Percentiles rank a stretch among this genome's conserved stretches.
Conservation (phyloP, 192 early-diverging fungal species). For the Mortierella antarctica region DNA sequence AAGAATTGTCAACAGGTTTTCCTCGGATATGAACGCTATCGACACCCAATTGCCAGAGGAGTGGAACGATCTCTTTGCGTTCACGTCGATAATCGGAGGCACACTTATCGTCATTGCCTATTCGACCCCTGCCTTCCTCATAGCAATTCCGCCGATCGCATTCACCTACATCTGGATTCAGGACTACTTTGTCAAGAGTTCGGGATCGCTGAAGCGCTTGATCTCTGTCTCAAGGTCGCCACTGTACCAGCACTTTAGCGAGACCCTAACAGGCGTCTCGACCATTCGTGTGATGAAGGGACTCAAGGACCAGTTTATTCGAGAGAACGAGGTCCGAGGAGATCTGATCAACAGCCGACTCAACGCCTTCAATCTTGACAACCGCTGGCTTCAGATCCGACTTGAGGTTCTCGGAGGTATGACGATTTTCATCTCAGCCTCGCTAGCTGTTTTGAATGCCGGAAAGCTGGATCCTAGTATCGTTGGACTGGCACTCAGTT, state of each 20-base stretch:
- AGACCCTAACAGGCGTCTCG: conserved; percentile 66
- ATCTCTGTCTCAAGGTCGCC: conserved; percentile 84
- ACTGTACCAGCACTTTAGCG: conserved; percentile 78
- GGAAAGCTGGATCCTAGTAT: conserved; percentile 75
- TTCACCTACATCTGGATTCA: conserved; percentile 60
- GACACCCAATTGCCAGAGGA: conserved; percentile 69
- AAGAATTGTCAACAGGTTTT: conserved; percentile 89
- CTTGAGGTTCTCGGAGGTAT: conserved; percentile 73
- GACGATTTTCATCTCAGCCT: conserved; percentile 67
- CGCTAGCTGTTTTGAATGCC: conserved; percentile 64
- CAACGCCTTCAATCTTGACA: conserved; percentile 57
- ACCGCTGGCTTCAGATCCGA: conserved; percentile 74
- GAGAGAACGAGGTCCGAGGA: conserved; percentile 10
- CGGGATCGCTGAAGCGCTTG: conserved; percentile 84
- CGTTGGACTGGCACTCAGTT: conserved; percentile 84
- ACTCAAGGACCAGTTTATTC: conserved; percentile 29
- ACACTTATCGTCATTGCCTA: conserved; percentile 56
- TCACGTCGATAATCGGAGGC: conserved; percentile 30
- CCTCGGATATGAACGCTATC: conserved; percentile 85
- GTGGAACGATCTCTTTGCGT: conserved; percentile 55
- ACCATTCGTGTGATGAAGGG: conserved; percentile 78
- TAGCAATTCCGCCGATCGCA: conserved; percentile 61
- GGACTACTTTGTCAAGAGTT: conserved; percentile 73
- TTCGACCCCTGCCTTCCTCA: conserved; percentile 58
- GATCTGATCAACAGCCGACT: conserved; percentile 16